These are phyloP conservation scores for Nematocida ausubeli DNA, from an alignment of 371 early-diverging fungal genomes.

Conservation along the genomic window DNA sequence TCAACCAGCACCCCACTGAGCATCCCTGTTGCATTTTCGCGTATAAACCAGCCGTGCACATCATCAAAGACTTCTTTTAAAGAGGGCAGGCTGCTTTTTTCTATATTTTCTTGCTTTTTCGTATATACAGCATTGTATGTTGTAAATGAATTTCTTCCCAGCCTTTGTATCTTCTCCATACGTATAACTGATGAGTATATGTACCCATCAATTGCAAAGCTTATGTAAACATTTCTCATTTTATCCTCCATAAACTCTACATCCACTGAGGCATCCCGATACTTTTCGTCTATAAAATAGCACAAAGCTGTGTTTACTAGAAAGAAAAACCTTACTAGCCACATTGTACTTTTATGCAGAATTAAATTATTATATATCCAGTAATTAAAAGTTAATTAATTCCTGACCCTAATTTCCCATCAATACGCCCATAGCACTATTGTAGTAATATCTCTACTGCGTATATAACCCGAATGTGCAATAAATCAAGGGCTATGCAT, in stretches of 20 bases:
- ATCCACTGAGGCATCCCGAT: constrained; percentile 22
- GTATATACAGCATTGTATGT: constrained; percentile 36
- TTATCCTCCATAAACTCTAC: constrained; percentile 11
- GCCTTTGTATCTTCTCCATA: constrained; percentile 19
- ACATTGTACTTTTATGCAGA: not conserved
- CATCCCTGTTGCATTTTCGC: constrained; percentile 15
- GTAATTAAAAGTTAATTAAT: constrained; percentile 2
- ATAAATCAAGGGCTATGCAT: too few relatives aligned
- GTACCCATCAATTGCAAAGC: constrained; percentile 15
- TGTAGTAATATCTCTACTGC: too few relatives aligned
- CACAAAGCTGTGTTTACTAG: not conserved
- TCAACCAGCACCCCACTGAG: constrained; percentile 45
- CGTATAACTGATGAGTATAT: constrained; percentile 27
- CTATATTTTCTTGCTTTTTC: constrained; percentile 2
- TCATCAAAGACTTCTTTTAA: not conserved
- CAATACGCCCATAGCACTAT: too few relatives aligned
- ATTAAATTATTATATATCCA: constrained; percentile 34
- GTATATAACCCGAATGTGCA: too few relatives aligned
- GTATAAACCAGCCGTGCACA: constrained; percentile 36
- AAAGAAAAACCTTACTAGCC: constrained; percentile 10
- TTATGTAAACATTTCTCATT: not conserved
- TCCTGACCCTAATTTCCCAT: not conserved
- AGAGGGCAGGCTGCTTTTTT: not conserved
- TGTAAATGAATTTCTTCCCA: constrained; percentile 22
- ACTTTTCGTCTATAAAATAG: constrained; percentile 46